Evolutionary conservation across 2,329 filamentous ascomycete genomes (phyloP).

Genomic region (Pseudomassariella vexata): DNA sequence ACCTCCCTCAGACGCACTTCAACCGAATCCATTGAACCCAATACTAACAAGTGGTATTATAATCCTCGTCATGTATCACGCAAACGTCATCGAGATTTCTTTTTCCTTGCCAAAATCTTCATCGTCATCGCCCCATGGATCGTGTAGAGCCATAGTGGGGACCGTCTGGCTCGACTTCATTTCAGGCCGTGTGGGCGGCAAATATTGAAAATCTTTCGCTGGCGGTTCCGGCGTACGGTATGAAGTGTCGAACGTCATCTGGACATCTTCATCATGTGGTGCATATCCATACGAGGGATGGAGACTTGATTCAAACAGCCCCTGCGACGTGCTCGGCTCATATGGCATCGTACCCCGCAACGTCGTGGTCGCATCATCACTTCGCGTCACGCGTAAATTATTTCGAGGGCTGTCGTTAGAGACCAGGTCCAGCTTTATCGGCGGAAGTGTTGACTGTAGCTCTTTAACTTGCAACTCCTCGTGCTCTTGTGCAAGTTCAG

Average conservation of each 20-base stretch:
- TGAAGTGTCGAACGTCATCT: constrained; percentile 68
- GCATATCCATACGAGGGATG: constrained; percentile 3
- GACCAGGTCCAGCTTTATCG: constrained; percentile 70
- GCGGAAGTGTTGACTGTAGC: constrained; percentile 80
- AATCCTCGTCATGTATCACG: too few relatives aligned
- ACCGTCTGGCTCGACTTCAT: constrained; percentile 40
- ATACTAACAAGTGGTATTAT: too few relatives aligned
- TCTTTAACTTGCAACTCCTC: constrained; percentile 62
- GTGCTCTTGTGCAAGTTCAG: constrained; percentile 70
- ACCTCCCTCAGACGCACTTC: too few relatives aligned
- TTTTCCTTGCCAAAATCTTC: constrained; percentile 64
- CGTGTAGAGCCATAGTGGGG: constrained; percentile 42
- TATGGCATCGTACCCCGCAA: constrained; percentile 17
- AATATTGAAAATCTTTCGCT: constrained; percentile 17
- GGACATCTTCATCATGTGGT: constrained; percentile 39
- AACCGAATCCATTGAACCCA: too few relatives aligned
- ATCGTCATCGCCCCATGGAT: constrained; percentile 65
- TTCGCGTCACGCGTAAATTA: constrained; percentile 39
- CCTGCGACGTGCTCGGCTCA: constrained; percentile 16
- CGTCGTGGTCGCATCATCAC: constrained; percentile 31
- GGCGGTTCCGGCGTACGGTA: constrained; percentile 34
- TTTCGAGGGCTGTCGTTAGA: constrained; percentile 27
- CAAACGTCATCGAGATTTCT: constrained; percentile 79
- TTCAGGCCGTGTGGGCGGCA: constrained; percentile 30
- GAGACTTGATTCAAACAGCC: constrained; percentile 7